Base-by-base conservation (phyloP, 2,329 filamentous ascomycete genomes). In the Colletotrichum sp. region DNA sequence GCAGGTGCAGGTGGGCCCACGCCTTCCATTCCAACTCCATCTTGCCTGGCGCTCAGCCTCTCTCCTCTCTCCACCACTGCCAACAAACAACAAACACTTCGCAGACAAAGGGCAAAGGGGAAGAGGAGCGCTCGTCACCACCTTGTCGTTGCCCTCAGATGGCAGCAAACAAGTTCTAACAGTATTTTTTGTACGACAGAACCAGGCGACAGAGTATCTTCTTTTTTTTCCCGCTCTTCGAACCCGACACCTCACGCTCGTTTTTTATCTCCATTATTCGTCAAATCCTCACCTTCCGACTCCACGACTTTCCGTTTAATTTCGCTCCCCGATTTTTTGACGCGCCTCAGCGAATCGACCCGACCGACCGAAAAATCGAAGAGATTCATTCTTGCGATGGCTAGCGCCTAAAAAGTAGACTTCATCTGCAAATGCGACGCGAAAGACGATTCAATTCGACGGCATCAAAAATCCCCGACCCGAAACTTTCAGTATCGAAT, bases 21-120 rank as follows among this genome's bases (percentile, higher is more conserved):
- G 52, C 70, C 49, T 74, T 72, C 65, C 74, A 76, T 74, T 76
- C 74, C 71, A 65, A 61, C 59, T 65, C 70, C 65, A 69, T 76
- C 49, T 76, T 61, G 71, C 59, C 71, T 69, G 64, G 64, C 69
- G 66, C 75, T 77, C 75, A 75, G 72, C 75, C 72, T 77, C 71
- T 75, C 49, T 71, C 69, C 57, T 34, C 67, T 68, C 74, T 75
- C 71, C 71, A 75, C 71, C 44, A 52, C 44, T 13, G 44, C 44
- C 71, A 63, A 77, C 71, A 76, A 75, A 76, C 71, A 76, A 75
- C 71, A 75, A 71, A 70, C 74, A 74, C 59, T 44, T 63, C 68
- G 61, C 32, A 39, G 71, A 65, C 64, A 69, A 76, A 69, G 74
- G 64, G 65, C 64, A 69, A 72, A 66, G 64, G 71, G 70, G 44